Conservation (phyloP, 2,329 filamentous ascomycete genomes). For the Cladobotryum mycophilum region DNA sequence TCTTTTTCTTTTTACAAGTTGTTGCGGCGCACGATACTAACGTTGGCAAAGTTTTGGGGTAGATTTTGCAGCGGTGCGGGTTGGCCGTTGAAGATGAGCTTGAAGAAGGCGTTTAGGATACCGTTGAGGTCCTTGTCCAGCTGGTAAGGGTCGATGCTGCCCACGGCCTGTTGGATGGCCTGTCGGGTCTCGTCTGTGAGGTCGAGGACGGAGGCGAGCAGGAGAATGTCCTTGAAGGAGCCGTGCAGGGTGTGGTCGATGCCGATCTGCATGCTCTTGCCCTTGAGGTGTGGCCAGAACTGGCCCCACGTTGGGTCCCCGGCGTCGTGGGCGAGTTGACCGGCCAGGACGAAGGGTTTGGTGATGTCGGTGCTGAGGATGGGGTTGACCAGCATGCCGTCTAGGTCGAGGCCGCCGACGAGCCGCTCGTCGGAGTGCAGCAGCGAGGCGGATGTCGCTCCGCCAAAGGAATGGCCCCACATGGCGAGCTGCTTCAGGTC, state of each 20-base stretch:
- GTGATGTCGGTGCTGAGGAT: constrained; percentile 21
- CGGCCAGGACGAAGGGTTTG: constrained; percentile 26
- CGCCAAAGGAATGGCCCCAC: constrained; percentile 36
- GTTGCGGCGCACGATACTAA: constrained; percentile 16
- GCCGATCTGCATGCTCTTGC: constrained; percentile 18
- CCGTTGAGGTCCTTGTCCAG: constrained; percentile 18
- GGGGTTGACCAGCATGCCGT: constrained; percentile 31
- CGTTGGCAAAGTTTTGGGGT: constrained; percentile 7
- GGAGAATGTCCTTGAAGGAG: constrained; percentile 27
- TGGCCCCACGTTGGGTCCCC: constrained; percentile 27
- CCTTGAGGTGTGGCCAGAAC: constrained; percentile 23
- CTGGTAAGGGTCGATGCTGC: constrained; percentile 10
- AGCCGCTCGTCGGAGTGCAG: constrained; percentile 27
- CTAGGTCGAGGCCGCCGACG: constrained; percentile 33
- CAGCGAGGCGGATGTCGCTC: constrained; percentile 29
- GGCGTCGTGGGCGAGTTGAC: constrained; percentile 21
- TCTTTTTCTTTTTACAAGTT: constrained; percentile 8
- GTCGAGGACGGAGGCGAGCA: constrained; percentile 18
- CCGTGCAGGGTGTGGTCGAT: constrained; percentile 24
- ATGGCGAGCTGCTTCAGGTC: constrained; percentile 25
- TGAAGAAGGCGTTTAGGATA: constrained; percentile 18
- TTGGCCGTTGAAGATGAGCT: constrained; percentile 13
- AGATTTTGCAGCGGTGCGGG: constrained; percentile 9
- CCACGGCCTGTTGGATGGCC: constrained; percentile 12
- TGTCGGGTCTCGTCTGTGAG: constrained; percentile 13